These are phyloP conservation scores for Pseudohalonectria lignicola DNA, from an alignment of 2,329 filamentous ascomycete species.

Conservation along the genomic window DNA sequence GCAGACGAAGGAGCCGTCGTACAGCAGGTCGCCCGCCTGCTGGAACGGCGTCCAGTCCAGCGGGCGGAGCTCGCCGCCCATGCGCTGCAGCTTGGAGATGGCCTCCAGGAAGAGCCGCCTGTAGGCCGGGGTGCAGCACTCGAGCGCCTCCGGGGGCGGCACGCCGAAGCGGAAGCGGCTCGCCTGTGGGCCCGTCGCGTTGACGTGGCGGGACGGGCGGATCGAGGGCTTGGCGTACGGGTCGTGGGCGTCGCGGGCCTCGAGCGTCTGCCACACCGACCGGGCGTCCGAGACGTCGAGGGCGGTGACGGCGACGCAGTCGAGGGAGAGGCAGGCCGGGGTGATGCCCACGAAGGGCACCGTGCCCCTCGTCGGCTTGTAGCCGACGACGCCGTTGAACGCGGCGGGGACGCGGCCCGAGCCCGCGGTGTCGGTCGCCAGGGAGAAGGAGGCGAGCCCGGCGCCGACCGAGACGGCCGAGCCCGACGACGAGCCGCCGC, in stretches of 20 bases:
- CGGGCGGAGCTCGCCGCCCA: slow-evolving; percentile 20
- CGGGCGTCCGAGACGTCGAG: slow-evolving; percentile 34
- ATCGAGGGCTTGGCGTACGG: slow-evolving; percentile 31
- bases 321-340: slow-evolving; percentile 40
- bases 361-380: slow-evolving; percentile 38
- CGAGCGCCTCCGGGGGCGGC: slow-evolving; percentile 31
- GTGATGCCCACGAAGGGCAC: slow-evolving; percentile 34
- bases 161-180: slow-evolving; percentile 32
- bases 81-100: slow-evolving; percentile 13
- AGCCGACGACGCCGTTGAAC: slow-evolving; percentile 42
- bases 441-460: slow-evolving; percentile 39
- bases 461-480: slow-evolving; percentile 42
- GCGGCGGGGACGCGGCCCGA: slow-evolving; percentile 39
- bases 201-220: slow-evolving; percentile 9
- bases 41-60: slow-evolving; percentile 35
- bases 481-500: slow-evolving; percentile 45
- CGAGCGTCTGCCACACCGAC: slow-evolving; percentile 33
- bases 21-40: slow-evolving; percentile 36
- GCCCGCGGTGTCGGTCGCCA: slow-evolving; percentile 47
- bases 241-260: slow-evolving; percentile 32
- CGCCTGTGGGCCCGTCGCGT: slow-evolving; percentile 9
- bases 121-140: slow-evolving; percentile 23
- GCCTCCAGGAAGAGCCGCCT: slow-evolving; percentile 22
- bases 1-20: slow-evolving; percentile 37
- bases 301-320: slow-evolving; percentile 39